Conservation (phyloP, 768 basidiomycete species). For the Tulasnella sp. region DNA sequence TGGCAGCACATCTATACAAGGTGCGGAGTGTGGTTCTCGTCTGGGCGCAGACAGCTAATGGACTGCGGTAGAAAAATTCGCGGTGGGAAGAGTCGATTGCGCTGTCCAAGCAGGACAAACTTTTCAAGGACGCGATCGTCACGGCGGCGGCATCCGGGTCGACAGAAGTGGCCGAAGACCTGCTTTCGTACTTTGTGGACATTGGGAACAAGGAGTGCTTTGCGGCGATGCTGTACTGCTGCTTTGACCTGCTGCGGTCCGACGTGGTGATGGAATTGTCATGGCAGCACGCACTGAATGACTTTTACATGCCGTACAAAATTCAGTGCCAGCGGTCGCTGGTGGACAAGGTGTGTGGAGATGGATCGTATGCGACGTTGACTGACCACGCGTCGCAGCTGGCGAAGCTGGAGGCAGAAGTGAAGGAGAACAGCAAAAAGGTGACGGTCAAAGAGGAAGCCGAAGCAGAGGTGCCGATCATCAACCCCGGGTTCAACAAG, state of each 20-base stretch:
- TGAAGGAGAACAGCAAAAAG: conserved; percentile 77
- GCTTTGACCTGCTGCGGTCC: conserved; percentile 89
- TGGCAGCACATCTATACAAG: conserved; percentile 95
- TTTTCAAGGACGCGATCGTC: conserved; percentile 93
- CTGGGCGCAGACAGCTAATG: not conserved
- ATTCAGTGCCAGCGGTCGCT: conserved; percentile 75
- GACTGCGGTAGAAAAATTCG: conserved; percentile 68
- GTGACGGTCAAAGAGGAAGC: conserved; percentile 80
- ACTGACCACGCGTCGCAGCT: conserved; percentile 33
- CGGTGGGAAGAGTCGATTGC: conserved; percentile 96
- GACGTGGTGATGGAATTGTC: conserved; percentile 90
- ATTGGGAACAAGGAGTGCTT: conserved; percentile 99
- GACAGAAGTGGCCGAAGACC: conserved; percentile 88
- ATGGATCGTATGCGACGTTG: not conserved
- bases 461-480: conserved; percentile 75
- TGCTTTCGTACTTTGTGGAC: conserved; percentile 91
- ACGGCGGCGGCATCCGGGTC: conserved; percentile 76
- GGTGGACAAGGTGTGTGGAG: conserved; percentile 49
- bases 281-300: conserved; percentile 91
- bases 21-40: conserved; percentile 29
- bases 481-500: conserved; percentile 59
- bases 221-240: conserved; percentile 75
- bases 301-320: conserved; percentile 95
- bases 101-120: conserved; percentile 88
- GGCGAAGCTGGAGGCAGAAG: conserved; percentile 71